Conservation (phyloP, 2,329 filamentous ascomycete species). For the Cryphonectria nitschkei region DNA sequence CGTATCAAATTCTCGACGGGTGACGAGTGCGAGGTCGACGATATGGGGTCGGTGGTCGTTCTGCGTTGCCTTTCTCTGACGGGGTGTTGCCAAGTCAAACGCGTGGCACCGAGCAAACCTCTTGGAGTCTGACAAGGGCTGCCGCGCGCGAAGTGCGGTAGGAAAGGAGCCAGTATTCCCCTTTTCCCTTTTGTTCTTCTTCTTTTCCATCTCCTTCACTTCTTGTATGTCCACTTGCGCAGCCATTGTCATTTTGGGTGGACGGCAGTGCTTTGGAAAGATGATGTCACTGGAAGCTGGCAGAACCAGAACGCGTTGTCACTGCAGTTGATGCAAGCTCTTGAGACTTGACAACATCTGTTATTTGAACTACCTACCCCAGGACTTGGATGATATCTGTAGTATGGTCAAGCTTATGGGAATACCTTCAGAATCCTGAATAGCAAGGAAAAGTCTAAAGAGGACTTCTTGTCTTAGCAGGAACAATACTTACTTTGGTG, state of each 20-base stretch:
- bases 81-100: conserved; percentile 25
- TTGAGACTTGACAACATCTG: not conserved
- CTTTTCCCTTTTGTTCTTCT: not conserved
- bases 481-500: too few relatives aligned
- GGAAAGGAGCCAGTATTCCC: too few relatives aligned
- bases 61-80: conserved; percentile 8
- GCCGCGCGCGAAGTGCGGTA: conserved; percentile 1
- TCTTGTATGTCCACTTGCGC: not conserved
- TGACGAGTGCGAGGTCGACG: not conserved
- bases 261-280: too few relatives aligned
- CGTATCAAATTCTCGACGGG: not conserved
- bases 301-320: not conserved
- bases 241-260: not conserved
- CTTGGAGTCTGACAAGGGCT: not conserved
- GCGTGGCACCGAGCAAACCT: conserved; percentile 15
- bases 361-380: not conserved
- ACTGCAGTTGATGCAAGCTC: not conserved
- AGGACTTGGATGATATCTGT: not conserved
- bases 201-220: too few relatives aligned
- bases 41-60: not conserved
- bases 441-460: too few relatives aligned
- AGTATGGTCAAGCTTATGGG: not conserved
- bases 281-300: too few relatives aligned
- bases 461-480: too few relatives aligned
- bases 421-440: too few relatives aligned